Evolutionary conservation across 306 rosid species (phyloP).

Genomic region (Medicago lupulina): DNA sequence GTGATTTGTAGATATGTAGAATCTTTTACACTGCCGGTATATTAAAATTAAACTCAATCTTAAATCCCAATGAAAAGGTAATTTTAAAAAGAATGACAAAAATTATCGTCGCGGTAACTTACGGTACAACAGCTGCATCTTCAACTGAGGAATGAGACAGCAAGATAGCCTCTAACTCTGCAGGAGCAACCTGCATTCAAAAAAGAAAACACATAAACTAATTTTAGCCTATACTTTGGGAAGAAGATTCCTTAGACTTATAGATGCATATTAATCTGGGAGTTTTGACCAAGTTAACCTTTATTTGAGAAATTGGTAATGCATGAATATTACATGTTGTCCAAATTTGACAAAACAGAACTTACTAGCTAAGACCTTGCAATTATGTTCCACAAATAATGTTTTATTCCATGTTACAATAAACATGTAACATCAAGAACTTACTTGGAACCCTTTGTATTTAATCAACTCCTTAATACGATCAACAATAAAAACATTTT

Average conservation of each 20-base stretch:
- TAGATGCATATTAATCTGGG: not conserved
- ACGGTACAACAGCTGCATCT: constrained; percentile 97
- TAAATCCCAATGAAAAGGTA: not conserved
- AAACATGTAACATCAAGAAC: constrained; percentile 2
- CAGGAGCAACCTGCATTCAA: constrained; percentile 84
- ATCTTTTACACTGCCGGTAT: not conserved
- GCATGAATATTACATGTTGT: constrained; percentile 2
- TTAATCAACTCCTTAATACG: constrained; percentile 61
- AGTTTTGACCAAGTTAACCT: not conserved
- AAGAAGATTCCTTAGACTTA: not conserved
- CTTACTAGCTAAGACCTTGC: too few species aligned
- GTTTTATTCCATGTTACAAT: too few species aligned
- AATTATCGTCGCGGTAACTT: constrained; percentile 37
- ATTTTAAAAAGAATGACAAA: not conserved
- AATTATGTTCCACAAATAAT: too few species aligned
- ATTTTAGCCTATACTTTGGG: not conserved
- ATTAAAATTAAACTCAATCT: too few species aligned
- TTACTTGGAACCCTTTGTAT: constrained; percentile 61
- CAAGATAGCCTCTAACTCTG: constrained; percentile 90
- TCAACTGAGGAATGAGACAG: constrained; percentile 78
- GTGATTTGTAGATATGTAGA: not conserved
- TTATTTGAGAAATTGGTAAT: not conserved
- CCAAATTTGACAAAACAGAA: not conserved
- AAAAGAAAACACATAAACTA: not conserved
- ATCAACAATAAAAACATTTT: constrained; percentile 68